Conservation (phyloP, 805 yeast genomes). For the Yamadazyma insecticola region DNA sequence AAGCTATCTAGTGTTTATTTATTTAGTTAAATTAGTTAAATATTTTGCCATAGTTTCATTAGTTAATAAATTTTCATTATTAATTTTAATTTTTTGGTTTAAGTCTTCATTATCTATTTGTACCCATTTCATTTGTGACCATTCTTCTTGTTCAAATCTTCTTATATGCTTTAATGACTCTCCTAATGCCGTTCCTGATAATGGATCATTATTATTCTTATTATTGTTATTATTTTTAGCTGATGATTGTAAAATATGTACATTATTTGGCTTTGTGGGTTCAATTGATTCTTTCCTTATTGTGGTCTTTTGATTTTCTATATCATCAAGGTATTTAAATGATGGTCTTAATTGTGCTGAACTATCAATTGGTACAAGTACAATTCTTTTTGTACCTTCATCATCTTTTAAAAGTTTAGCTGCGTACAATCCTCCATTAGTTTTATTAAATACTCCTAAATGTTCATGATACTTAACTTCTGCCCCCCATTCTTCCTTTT, state of each 20-base stretch:
- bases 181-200: conserved; percentile 26
- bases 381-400: conserved; percentile 35
- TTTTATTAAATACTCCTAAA: conserved; percentile 61
- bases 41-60: conserved; percentile 3
- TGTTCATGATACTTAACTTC: conserved; percentile 56
- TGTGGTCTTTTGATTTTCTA: conserved; percentile 40
- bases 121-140: conserved; percentile 31
- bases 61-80: too few relatives aligned
- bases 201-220: conserved; percentile 8
- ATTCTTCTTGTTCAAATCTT: conserved; percentile 37
- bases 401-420: conserved; percentile 21
- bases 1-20: too few relatives aligned
- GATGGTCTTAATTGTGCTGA: conserved; percentile 78
- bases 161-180: conserved; percentile 36
- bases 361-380: conserved; percentile 60
- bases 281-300: conserved; percentile 33
- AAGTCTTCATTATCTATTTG: conserved; percentile 2
- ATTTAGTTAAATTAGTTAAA: conserved; percentile 10
- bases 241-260: conserved; percentile 39
- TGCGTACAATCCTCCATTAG: conserved; percentile 44
- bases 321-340: conserved; percentile 72
- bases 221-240: conserved; percentile 20
- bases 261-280: conserved; percentile 20
- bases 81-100: not conserved
- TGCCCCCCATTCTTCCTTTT: conserved; percentile 61